Percentiles rank a stretch among this genome's conserved stretches.
These are phyloP conservation scores for Paecilomyces sp. DNA, from an alignment of 2,329 filamentous ascomycete species.

Conservation along the genomic window DNA sequence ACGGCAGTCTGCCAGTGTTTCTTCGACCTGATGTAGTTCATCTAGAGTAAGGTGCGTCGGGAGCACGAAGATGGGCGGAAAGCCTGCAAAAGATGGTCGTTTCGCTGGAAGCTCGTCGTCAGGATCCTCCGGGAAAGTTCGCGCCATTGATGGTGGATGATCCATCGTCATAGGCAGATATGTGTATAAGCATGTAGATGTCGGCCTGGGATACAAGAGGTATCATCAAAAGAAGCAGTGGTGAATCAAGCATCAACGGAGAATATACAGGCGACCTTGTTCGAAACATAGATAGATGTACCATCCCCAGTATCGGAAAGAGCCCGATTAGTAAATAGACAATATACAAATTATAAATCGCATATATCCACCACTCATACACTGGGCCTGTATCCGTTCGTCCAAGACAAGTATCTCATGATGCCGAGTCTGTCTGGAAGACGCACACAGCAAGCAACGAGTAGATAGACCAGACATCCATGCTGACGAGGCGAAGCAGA, in stretches of 20 bases:
- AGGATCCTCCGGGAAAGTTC: background rate
- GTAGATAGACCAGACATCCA: background rate
- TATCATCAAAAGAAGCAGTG: background rate
- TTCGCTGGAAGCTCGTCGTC: background rate
- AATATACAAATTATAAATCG: background rate
- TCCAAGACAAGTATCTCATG: background rate
- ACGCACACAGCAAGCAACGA: background rate
- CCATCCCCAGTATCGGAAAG: background rate
- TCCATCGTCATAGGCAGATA: background rate
- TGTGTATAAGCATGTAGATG: background rate
- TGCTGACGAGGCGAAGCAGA: background rate
- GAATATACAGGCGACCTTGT: background rate
- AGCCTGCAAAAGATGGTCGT: conserved; percentile 22
- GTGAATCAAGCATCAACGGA: background rate
- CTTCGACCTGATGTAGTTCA: conserved; percentile 58
- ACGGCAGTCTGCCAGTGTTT: conserved; percentile 48
- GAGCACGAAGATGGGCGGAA: conserved; percentile 66
- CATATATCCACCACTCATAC: background rate
- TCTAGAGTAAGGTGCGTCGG: conserved; percentile 59
- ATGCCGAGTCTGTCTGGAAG: background rate
- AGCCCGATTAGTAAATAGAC: background rate
- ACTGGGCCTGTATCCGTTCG: background rate
- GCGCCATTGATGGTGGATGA: background rate
- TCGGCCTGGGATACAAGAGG: background rate
- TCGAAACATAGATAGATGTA: background rate